phyloP scores from a whole-genome alignment of 2,329 filamentous ascomycete species.

The Ceratocystis albifundus region DNA sequence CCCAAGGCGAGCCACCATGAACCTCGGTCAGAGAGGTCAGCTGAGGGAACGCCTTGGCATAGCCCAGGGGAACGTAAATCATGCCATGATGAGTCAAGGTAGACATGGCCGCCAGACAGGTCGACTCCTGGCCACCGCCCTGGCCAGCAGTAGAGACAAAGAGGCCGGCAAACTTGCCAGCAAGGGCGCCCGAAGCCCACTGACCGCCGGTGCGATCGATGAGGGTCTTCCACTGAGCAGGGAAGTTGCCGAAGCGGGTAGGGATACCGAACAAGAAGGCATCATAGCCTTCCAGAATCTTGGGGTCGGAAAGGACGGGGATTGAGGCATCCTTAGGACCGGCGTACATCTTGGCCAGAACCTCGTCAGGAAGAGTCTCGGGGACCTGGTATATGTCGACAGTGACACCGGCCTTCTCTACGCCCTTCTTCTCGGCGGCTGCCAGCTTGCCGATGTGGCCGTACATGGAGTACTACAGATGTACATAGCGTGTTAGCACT shows the following conservation, averaged over 20 bases:
- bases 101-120: slow-evolving; percentile 66
- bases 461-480: slow-evolving; percentile 76
- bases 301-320: slow-evolving; percentile 48
- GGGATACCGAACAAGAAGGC: slow-evolving; percentile 89
- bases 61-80: slow-evolving; percentile 91
- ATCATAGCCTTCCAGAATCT: slow-evolving; percentile 62
- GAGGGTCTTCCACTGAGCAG: slow-evolving; percentile 86
- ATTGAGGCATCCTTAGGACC: slow-evolving; percentile 60
- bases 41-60: slow-evolving; percentile 63
- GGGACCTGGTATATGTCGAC: slow-evolving; percentile 76
- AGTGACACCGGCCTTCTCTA: slow-evolving; percentile 72
- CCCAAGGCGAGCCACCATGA: slow-evolving; percentile 83
- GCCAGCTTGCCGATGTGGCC: slow-evolving; percentile 79
- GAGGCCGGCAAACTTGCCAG: slow-evolving; percentile 80
- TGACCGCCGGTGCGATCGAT: slow-evolving; percentile 84
- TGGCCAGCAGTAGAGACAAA: slow-evolving; percentile 78
- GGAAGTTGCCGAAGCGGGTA: slow-evolving; percentile 94
- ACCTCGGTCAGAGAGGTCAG: slow-evolving; percentile 65
- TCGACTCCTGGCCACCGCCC: slow-evolving; percentile 90
- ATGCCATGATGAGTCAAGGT: slow-evolving; percentile 89
- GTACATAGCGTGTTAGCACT: not conserved
- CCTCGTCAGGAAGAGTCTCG: slow-evolving; percentile 77
- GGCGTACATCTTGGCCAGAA: slow-evolving; percentile 84
- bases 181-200: slow-evolving; percentile 66
- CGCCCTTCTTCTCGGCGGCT: slow-evolving; percentile 80